Evolutionary conservation across 164 flowering plant genomes (phyloP), one percentile per base, ranked within the genome.

Genomic region (Cinnamomum micranthum): DNA sequence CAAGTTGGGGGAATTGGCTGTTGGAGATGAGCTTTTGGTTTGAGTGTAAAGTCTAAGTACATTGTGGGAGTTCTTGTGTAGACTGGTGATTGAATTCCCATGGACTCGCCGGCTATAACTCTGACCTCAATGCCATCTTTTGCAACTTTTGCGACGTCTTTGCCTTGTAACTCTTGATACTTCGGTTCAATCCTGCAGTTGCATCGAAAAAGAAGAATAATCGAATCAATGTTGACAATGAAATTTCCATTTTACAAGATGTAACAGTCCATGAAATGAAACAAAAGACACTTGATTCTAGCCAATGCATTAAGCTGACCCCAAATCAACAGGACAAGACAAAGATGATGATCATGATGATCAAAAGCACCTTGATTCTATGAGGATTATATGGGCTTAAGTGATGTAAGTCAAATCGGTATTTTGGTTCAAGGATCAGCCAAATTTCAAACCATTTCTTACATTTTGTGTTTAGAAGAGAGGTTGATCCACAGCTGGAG

Each of bases 401-500:
- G 47, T 9, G 60, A 55, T 19, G 17, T 17, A 55, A 55, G 7
- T 55, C n/a, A 0, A 20, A 55, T 15, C 19, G n/a, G 60, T 55
- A 55, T 14, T 20, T 55, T 55, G 17, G 60, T 55, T 14, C 4
- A 2, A 55, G n/a, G n/a, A 17, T 60, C 24, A 60, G 4, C 64
- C 22, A 20, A 17, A 10, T 1, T 55, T 52, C n/a, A 3, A 14
- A 13, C 19, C 31, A 50, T 35, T 10, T 31, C 77, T 87, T 82
- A 94, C 97, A 91, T 89, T 83, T 95, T 92, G 63, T 90, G 2
- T 62, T 88, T 79, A 71, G 95, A 89, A 66, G 98, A 86, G 66
- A 95, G 91, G 74, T 95, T 95, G 84, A 95, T 88, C 98, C 98
- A 95, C 14, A 94, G 73, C 47, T 92, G 97, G 17, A 92, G 74